Evolutionary conservation across 108 stramenopile genomes (phyloP), one percentile per base, ranked within the genome.

Genomic region (Pseudonitzschia delicatissima): DNA sequence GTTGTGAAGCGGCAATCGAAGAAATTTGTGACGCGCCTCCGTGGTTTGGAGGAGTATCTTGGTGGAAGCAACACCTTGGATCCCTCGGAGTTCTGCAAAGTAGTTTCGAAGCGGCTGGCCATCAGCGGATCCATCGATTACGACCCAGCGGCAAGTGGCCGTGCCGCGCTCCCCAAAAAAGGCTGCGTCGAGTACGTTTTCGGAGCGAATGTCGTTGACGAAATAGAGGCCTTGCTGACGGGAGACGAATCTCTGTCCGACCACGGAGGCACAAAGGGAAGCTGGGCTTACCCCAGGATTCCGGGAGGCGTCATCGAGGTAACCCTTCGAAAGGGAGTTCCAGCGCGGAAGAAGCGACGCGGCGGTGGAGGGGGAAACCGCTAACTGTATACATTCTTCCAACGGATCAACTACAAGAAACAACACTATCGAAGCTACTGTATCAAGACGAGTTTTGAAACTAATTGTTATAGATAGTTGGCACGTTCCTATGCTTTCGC

Each of bases 1-100:
- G 92, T 94, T 20, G 66, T 79, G 23, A 66, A 81, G 13, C 71
- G 79, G 6, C 87, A 87, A 49, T 64, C 72, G 29, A 78, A 64
- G n/a, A 93, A 93, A 66, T 93, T 90, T 61, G 68, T 88, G 11
- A 94, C 89, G 0, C 15, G 72, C 25, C 50, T 94, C 9, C 73
- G 89, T 3, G 88, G 88, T 13, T 63, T 91, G 72, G 92, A 94
- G 74, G 83, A 80, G 18, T 94, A 89, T 44, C 25, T 51, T 25
- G 48, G 48, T 20, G 11, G 15, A 17, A 17, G 48, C n/a, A 17
- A n/a, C n/a, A 78, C 77, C 8, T 69, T 94, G 13, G 74, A 94
- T 62, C 77, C 75, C 1, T 55, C 61, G 8, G 31, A 45, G 4
- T 77, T 94, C 25, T 73, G 77, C 0, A 72, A 81, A 39, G 84